Base-by-base conservation (phyloP, 768 basidiomycete species). In the Ramaria sp. region DNA sequence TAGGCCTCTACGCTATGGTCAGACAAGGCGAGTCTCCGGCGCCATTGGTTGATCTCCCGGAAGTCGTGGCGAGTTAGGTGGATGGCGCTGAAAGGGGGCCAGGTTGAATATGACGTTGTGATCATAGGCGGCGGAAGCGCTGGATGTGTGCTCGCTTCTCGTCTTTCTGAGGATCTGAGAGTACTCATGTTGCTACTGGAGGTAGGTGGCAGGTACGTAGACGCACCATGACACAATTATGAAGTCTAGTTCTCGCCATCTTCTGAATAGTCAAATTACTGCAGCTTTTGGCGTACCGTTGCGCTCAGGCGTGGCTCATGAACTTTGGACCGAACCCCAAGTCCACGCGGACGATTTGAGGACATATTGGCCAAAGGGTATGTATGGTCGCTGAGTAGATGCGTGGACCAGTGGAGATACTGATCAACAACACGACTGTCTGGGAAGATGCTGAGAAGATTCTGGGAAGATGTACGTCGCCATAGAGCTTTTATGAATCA, bases 371-470 rank as follows among this genome's bases (percentile, higher is more conserved):
- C 86, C 86, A 0, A 71, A 86, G 70, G 86, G 85, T 83, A 31
- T 6, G 6, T 19, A 39, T 33, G 12, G 47, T 15, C 5, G 5
- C 33, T 34, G 24, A n/a, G n/a, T n/a, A n/a, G n/a, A n/a, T n/a
- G n/a, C n/a, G 30, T n/a, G 19, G 17, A 24, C 6, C 31, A 42
- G 7, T 17, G 3, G 4, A 27, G 13, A 50, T 11, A 33, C 55
- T 59, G 34, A 6, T 22, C 46, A 31, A 59, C 31, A 39, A 47
- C 15, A 45, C 5, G 15, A n/a, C 7, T 15, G 5, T 4, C 53
- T 86, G 85, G 70, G 1, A 86, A 81, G 63, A 71, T 88, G 65
- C n/a, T n/a, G n/a, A n/a, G n/a, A n/a, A n/a, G n/a, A n/a, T n/a
- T n/a, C 75, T 88, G 5, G 86, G 86, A 27, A 86, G 86, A 64